A percentile compares a stretch with the other conserved stretches of the same genome.
phyloP scores from a whole-genome alignment of 2,329 filamentous ascomycete genomes.

The Aplosporella prunicola region DNA sequence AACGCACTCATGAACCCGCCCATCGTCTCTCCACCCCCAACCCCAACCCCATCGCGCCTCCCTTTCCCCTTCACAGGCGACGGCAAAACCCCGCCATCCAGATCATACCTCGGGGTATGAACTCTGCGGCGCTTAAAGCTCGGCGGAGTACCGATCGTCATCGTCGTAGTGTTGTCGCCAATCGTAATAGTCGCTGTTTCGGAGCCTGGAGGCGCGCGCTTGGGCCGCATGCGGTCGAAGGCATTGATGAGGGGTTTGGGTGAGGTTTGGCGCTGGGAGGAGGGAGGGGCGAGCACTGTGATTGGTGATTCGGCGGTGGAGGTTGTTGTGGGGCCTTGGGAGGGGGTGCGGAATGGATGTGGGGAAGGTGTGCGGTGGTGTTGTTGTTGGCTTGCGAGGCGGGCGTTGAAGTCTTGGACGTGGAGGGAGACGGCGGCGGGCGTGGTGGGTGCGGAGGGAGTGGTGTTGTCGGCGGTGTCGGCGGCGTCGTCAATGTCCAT shows the following conservation, averaged over 20 bases:
- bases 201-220: slow-evolving; percentile 48
- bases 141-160: slow-evolving; percentile 47
- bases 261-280: slow-evolving; percentile 17
- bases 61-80: slow-evolving; percentile 21
- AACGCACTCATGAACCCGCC: slow-evolving; percentile 35
- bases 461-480: too few species aligned
- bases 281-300: not conserved
- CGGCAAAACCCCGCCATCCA: slow-evolving; percentile 21
- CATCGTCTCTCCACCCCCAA: too few species aligned
- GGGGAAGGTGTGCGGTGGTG: slow-evolving; percentile 7
- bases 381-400: slow-evolving; percentile 24
- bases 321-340: too few species aligned
- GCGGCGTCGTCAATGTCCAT: slow-evolving; percentile 9
- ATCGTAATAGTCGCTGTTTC: slow-evolving; percentile 69
- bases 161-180: slow-evolving; percentile 57
- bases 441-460: not conserved
- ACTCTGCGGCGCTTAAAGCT: slow-evolving; percentile 37
- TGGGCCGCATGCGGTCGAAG: slow-evolving; percentile 56
- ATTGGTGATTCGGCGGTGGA: not conserved
- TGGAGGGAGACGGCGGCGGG: not conserved
- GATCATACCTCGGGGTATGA: slow-evolving; percentile 29
- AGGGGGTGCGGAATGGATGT: too few species aligned
- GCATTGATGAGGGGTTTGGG: slow-evolving; percentile 48
- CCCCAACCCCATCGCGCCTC: too few species aligned
- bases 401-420: slow-evolving; percentile 33